These are phyloP conservation scores for Coprinopsis cinerea DNA, from an alignment of 768 basidiomycete species.

Conservation along the genomic window DNA sequence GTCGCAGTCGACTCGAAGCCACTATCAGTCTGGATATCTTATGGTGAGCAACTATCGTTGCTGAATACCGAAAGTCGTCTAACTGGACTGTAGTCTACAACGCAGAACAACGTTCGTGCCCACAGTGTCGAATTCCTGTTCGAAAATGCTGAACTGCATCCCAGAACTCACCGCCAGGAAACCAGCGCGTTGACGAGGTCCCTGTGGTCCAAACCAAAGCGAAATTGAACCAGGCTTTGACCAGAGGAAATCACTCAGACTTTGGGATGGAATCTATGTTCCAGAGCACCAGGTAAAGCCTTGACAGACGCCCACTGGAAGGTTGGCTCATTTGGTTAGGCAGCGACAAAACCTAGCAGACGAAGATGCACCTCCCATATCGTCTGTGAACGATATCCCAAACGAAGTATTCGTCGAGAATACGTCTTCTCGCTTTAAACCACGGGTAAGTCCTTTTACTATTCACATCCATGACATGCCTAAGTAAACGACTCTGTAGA, in stretches of 20 bases:
- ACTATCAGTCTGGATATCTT: constrained; percentile 78
- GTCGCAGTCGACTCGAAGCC: constrained; percentile 58
- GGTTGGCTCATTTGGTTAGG: constrained; percentile 22
- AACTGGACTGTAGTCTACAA: constrained; percentile 40
- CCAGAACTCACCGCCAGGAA: constrained; percentile 45
- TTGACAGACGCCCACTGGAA: constrained; percentile 4
- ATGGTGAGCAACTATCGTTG: constrained; percentile 44
- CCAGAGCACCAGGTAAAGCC: constrained; percentile 54
- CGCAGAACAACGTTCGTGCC: constrained; percentile 52
- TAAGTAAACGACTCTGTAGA: not conserved
- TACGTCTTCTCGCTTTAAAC: constrained; percentile 36
- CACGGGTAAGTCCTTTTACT: constrained; percentile 28
- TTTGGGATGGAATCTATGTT: constrained; percentile 88
- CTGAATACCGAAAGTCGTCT: not conserved
- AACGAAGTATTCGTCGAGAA: constrained; percentile 45
- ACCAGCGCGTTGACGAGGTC: constrained; percentile 64
- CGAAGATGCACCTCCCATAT: constrained; percentile 76
- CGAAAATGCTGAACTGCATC: not conserved
- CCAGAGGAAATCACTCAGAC: constrained; percentile 58
- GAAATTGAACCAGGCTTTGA: constrained; percentile 66
- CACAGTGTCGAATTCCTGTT: constrained; percentile 12
- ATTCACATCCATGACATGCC: constrained; percentile 1
- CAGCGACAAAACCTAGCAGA: constrained; percentile 61
- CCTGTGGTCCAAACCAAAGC: constrained; percentile 77
- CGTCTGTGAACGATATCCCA: constrained; percentile 71